Percentiles rank a stretch among this genome's conserved stretches.
Conservation (phyloP, 1,139 yeast species). For the Hanseniaspora gamundiae region DNA sequence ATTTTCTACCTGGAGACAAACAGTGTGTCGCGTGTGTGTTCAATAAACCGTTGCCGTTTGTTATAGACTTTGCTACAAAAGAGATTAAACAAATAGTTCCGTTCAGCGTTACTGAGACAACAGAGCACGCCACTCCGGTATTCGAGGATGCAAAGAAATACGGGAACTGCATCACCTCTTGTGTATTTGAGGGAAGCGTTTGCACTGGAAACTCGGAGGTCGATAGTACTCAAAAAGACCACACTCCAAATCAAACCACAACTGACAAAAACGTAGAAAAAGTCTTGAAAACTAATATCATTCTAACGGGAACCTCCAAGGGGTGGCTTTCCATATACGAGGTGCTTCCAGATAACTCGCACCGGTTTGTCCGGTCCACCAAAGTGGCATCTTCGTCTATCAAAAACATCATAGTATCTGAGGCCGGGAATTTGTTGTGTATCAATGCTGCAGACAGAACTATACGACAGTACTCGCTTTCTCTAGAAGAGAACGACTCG, state of each 20-base stretch:
- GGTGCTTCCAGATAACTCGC: slow-evolving; percentile 15
- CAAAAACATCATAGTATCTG: slow-evolving; percentile 54
- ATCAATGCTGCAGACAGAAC: slow-evolving; percentile 75
- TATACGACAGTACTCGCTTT: slow-evolving; percentile 60
- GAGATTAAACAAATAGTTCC: slow-evolving; percentile 15
- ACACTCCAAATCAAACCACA: background rate
- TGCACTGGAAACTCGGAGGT: slow-evolving; percentile 29
- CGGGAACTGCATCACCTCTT: slow-evolving; percentile 25
- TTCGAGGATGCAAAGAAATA: slow-evolving; percentile 18
- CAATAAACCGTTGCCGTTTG: slow-evolving; percentile 33
- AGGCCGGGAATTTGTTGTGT: slow-evolving; percentile 58
- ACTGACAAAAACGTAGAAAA: background rate
- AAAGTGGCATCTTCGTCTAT: slow-evolving; percentile 60
- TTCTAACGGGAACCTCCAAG: slow-evolving; percentile 67
- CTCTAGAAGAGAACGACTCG: slow-evolving; percentile 6
- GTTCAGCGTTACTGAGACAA: no score
- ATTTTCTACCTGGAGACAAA: slow-evolving; percentile 30
- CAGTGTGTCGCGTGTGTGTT: slow-evolving; percentile 39
- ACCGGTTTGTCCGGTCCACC: slow-evolving; percentile 34
- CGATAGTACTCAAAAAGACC: background rate
- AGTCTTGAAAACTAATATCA: slow-evolving; percentile 15
- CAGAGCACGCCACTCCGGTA: slow-evolving; percentile 7
- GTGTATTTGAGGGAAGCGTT: slow-evolving; percentile 24
- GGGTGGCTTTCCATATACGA: slow-evolving; percentile 57
- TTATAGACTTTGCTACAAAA: slow-evolving; percentile 16